Percentiles rank a stretch among this genome's conserved stretches.
These are phyloP conservation scores for Phytopythium chamaehyphon DNA, from an alignment of 352 stramenopile genomes.

Conservation along the genomic window DNA sequence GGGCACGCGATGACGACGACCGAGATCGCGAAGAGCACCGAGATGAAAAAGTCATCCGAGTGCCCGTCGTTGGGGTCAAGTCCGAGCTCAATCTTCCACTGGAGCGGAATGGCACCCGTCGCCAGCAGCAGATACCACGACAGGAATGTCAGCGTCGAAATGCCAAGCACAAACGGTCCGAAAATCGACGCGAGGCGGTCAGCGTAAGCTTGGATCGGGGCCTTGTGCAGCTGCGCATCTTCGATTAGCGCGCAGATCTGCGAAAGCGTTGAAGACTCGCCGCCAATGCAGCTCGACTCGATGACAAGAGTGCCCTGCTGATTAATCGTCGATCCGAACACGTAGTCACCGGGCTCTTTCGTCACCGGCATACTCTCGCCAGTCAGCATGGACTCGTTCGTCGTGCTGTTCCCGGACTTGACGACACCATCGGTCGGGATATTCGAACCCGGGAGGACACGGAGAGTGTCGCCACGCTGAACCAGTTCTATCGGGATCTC, in stretches of 20 bases:
- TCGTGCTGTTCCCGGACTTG: constrained; percentile 58
- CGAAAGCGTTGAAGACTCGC: constrained; percentile 60
- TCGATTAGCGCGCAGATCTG: constrained; percentile 85
- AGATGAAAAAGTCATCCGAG: constrained; percentile 64
- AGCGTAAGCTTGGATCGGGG: constrained; percentile 84
- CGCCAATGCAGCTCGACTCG: constrained; percentile 74
- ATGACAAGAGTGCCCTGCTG: constrained; percentile 83
- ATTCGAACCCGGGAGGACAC: constrained; percentile 65
- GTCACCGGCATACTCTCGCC: constrained; percentile 86
- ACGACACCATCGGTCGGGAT: constrained; percentile 83
- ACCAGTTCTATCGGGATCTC: constrained; percentile 84
- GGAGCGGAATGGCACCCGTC: constrained; percentile 42
- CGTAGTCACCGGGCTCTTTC: constrained; percentile 71
- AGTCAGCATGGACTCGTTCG: constrained; percentile 80
- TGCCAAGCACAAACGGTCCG: constrained; percentile 58
- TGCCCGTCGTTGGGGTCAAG: constrained; percentile 45
- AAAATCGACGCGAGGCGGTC: constrained; percentile 65
- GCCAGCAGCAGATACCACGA: constrained; percentile 49
- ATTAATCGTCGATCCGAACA: constrained; percentile 85
- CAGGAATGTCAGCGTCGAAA: constrained; percentile 59
- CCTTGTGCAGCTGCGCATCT: constrained; percentile 85
- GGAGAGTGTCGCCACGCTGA: constrained; percentile 72
- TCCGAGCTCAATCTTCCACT: constrained; percentile 48
- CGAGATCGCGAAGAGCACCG: constrained; percentile 82
- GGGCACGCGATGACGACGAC: constrained; percentile 88